Evolutionary conservation across 257 asterid species (phyloP), one percentile per base, ranked within the genome.

Genomic region (Solanum ahanhuiri): DNA sequence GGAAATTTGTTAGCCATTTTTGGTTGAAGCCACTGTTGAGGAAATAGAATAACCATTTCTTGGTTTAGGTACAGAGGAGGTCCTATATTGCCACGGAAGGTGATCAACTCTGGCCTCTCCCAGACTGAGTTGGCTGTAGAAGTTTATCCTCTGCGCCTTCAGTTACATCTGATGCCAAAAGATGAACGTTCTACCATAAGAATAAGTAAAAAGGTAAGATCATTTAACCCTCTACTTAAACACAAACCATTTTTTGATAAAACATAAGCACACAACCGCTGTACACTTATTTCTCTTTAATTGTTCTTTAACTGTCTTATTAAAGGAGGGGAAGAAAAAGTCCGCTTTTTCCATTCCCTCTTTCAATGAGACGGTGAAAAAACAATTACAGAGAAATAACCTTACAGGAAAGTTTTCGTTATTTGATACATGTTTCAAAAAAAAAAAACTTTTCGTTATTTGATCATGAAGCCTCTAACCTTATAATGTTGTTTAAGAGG

Each of bases 31-130:
- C 67, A 82, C 63, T 54, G 25, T 41, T 39, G 30, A 83, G 83
- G 87, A 86, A 86, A 82, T 85, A 82, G 87, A 87, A 58, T 85
- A n/a, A 82, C 83, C 87, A 43, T 87, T 87, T 92, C 88, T 81
- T 92, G 89, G 88, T 84, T 86, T 92, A 97, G 99, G 99, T 97
- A 97, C 87, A 98, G 95, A 71, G 99, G 99, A 67, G 99, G 98
- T 86, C 99, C 99, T 84, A 82, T 93, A 69, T 90, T 97, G 93
- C 91, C 98, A 60, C 92, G 99, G 70, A 95, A 94, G 91, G 99
- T 97, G 86, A 97, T 97, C 88, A 93, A 92, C 90, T 93, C 97
- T 30, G 98, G 99, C 86, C 95, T 91, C 86, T 93, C 98, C 82
- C 97, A 95, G 90, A 93, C 98, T 83, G 99, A 96, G 87, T 91